Evolutionary conservation across 2,329 filamentous ascomycete species (phyloP).

Genomic region (Neoascochyta sp.): DNA sequence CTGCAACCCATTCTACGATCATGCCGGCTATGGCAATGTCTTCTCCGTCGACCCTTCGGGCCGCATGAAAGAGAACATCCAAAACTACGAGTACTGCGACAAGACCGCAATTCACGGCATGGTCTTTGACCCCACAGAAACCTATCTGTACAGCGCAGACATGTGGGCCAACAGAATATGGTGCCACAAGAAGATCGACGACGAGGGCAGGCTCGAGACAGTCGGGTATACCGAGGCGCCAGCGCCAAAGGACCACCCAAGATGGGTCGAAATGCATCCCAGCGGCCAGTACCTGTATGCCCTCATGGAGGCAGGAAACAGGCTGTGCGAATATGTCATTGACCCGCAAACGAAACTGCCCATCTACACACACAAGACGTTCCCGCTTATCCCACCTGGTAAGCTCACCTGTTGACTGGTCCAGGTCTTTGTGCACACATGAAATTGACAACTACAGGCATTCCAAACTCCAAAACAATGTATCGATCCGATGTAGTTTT

Average conservation of each 20-base stretch:
- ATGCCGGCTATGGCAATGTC: slow-evolving; percentile 78
- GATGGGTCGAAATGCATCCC: slow-evolving; percentile 83
- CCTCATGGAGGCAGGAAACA: slow-evolving; percentile 86
- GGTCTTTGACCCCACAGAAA: slow-evolving; percentile 72
- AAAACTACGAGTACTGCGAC: slow-evolving; percentile 69
- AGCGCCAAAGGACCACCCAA: slow-evolving; percentile 68
- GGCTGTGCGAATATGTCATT: slow-evolving; percentile 76
- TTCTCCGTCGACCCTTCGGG: slow-evolving; percentile 60
- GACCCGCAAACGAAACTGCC: slow-evolving; percentile 70
- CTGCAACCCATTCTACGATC: slow-evolving; percentile 84
- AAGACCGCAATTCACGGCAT: slow-evolving; percentile 75
- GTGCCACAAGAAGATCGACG: slow-evolving; percentile 69
- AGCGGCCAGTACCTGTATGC: slow-evolving; percentile 76
- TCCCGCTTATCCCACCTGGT: slow-evolving; percentile 75
- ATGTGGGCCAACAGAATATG: slow-evolving; percentile 76
- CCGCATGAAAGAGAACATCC: slow-evolving; percentile 60
- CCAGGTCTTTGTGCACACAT: too few relatives aligned
- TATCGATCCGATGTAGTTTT: slow-evolving; percentile 85
- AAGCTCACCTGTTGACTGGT: too few relatives aligned
- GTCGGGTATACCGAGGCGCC: slow-evolving; percentile 72
- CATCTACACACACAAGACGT: slow-evolving; percentile 72
- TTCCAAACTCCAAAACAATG: slow-evolving; percentile 54
- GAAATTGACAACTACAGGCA: slow-evolving; percentile 19
- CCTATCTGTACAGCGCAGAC: slow-evolving; percentile 75
- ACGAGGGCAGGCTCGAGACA: slow-evolving; percentile 61